A percentile compares a stretch with the other conserved stretches of the same genome.
These are phyloP conservation scores for Pythium utonaiense DNA, from an alignment of 352 stramenopile species.

Conservation along the genomic window DNA sequence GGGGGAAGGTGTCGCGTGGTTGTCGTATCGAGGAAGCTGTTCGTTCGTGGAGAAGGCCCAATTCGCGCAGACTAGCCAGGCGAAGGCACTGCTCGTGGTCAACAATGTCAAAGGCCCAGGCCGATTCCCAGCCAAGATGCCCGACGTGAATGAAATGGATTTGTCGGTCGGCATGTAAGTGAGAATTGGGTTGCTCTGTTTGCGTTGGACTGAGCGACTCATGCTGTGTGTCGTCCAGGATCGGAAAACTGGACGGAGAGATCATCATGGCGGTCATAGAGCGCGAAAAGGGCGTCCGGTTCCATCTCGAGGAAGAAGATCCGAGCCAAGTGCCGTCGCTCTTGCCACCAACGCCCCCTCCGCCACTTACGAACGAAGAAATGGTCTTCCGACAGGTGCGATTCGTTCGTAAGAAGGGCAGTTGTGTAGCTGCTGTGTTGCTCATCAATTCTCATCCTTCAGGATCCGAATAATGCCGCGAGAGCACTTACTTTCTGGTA, in stretches of 20 bases:
- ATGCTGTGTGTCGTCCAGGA: conserved; percentile 27
- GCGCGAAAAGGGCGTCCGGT: conserved; percentile 26
- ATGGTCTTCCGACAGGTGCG: conserved; percentile 31
- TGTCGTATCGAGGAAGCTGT: conserved; percentile 54
- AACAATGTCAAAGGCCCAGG: conserved; percentile 65
- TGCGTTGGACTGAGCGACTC: not conserved
- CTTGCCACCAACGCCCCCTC: conserved; percentile 21
- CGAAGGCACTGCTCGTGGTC: conserved; percentile 43
- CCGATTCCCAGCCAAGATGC: conserved; percentile 40
- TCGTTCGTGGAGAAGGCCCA: conserved; percentile 71
- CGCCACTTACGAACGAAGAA: conserved; percentile 45
- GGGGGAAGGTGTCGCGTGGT: conserved; percentile 21
- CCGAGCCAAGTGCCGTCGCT: conserved; percentile 23
- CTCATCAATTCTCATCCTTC: not conserved
- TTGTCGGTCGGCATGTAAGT: conserved; percentile 60
- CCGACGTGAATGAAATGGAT: conserved; percentile 26
- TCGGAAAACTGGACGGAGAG: conserved; percentile 62
- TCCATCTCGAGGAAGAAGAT: conserved; percentile 30
- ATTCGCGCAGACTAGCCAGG: conserved; percentile 27
- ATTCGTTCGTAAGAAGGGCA: not conserved
- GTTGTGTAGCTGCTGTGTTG: not conserved
- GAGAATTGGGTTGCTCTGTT: not conserved
- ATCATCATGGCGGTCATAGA: conserved; percentile 60
- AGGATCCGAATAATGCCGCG: conserved; percentile 46
- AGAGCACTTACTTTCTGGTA: conserved; percentile 53